A percentile compares a stretch with the other conserved stretches of the same genome.
These are phyloP conservation scores for Paxillus involutus DNA, from an alignment of 768 basidiomycete species.

Conservation along the genomic window DNA sequence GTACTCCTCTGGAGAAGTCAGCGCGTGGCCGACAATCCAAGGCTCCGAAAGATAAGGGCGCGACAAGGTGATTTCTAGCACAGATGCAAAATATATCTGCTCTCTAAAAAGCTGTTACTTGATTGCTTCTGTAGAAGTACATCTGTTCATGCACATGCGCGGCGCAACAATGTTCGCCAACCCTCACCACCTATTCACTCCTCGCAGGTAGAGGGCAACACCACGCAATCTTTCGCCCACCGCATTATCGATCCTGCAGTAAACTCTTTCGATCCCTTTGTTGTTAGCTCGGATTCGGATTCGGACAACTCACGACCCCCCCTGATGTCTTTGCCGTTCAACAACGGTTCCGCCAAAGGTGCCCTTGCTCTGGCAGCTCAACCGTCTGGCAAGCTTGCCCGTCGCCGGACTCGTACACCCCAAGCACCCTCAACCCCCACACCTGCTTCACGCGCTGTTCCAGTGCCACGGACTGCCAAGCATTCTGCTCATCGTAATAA, in stretches of 20 bases:
- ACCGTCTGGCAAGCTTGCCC: constrained; percentile 57
- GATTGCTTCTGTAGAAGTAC: constrained; percentile 37
- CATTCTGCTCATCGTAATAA: constrained; percentile 19
- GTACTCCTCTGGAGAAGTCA: constrained; percentile 25
- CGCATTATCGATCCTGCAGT: constrained; percentile 32
- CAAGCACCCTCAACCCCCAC: constrained; percentile 36
- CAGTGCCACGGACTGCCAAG: constrained; percentile 41
- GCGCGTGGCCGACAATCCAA: constrained; percentile 37
- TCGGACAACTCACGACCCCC: constrained; percentile 38
- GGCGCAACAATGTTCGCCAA: constrained; percentile 57
- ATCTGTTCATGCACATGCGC: constrained; percentile 43
- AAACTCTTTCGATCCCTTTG: constrained; percentile 50
- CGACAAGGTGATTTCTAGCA: constrained; percentile 37
- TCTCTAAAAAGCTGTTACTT: constrained; percentile 7
- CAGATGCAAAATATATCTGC: neutral
- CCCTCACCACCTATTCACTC: constrained; percentile 58
- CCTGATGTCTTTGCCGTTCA: constrained; percentile 28
- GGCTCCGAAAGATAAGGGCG: constrained; percentile 42
- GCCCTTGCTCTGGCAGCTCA: constrained; percentile 45
- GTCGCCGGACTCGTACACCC: constrained; percentile 47
- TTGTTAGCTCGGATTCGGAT: constrained; percentile 44
- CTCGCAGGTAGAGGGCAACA: constrained; percentile 68
- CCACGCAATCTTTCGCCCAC: constrained; percentile 24
- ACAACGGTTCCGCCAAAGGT: constrained; percentile 16
- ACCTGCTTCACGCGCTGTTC: constrained; percentile 43